These are phyloP conservation scores for Rhododendron ferrugineum DNA, from an alignment of 148 eudicot species.

Conservation along the genomic window DNA sequence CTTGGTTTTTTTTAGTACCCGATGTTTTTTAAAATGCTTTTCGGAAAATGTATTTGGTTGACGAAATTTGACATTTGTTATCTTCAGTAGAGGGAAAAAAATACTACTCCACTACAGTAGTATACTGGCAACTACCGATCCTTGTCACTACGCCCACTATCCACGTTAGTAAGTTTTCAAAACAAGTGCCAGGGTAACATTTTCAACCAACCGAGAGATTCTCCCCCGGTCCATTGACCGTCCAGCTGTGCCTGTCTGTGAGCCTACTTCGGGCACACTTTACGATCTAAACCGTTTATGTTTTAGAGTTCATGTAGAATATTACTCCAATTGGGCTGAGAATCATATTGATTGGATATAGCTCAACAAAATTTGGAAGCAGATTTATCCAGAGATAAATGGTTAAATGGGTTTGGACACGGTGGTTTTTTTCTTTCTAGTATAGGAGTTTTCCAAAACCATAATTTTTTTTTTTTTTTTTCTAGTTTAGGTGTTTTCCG, in stretches of 20 bases:
- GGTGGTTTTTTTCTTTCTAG: neutral
- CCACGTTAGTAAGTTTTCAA: neutral
- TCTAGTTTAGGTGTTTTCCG: neutral
- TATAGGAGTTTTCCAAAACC: neutral
- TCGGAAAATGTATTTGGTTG: neutral
- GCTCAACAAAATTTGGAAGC: neutral
- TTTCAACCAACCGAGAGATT: neutral
- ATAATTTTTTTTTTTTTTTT: neutral
- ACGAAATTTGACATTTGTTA: neutral
- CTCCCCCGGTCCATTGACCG: neutral
- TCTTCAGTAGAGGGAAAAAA: neutral
- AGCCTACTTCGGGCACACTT: neutral
- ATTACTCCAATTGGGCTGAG: neutral
- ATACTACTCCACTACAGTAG: neutral
- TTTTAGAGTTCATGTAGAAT: neutral
- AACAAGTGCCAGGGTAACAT: neutral
- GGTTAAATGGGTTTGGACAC: neutral
- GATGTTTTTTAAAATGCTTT: too few relatives aligned
- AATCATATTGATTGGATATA: neutral
- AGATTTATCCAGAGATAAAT: neutral
- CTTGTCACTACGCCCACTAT: neutral
- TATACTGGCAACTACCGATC: neutral
- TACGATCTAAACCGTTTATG: neutral
- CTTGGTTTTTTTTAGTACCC: too few relatives aligned
- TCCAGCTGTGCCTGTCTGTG: neutral